These are phyloP conservation scores for Musa beccarii DNA, from an alignment of 176 grass and related monocot genomes.

Conservation along the genomic window DNA sequence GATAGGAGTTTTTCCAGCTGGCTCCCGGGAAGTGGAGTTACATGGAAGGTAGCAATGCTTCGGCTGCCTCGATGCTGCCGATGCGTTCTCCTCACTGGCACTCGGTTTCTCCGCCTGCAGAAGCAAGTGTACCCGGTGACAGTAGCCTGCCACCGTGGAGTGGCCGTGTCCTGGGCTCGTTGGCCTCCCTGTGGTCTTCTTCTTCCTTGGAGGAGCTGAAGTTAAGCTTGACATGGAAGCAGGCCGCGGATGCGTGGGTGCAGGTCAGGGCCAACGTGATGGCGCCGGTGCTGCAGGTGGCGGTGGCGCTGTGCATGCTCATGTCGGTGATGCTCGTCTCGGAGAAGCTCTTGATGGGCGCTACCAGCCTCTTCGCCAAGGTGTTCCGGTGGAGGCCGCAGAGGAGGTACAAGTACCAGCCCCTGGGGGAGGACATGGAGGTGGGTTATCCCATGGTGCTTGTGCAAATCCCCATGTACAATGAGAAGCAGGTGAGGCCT, in stretches of 20 bases:
- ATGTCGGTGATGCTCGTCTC: conserved; percentile 6
- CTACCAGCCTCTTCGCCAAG: conserved; percentile 7
- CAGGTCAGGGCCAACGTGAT: neutral
- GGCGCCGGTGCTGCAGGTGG: neutral
- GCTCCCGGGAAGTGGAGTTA: neutral
- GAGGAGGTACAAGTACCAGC: conserved; percentile 2
- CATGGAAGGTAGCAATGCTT: neutral
- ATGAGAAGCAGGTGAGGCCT: conserved; percentile 16
- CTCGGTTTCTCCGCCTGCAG: neutral
- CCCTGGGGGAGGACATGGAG: neutral
- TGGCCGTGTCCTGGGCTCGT: neutral
- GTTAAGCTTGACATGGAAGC: neutral
- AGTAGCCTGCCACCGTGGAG: neutral
- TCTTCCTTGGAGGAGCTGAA: neutral
- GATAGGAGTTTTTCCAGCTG: neutral
- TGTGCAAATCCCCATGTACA: conserved; percentile 91
- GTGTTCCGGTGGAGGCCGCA: neutral
- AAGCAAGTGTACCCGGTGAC: no score
- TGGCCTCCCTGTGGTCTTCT: neutral
- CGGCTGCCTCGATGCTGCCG: neutral
- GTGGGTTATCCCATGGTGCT: conserved; percentile 43
- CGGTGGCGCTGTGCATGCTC: conserved; percentile 3
- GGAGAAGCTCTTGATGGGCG: conserved; percentile 3
- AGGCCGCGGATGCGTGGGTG: neutral
- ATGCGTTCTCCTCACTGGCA: neutral